Conservation (phyloP, 768 basidiomycete species). For the Kwoniella sp. region DNA sequence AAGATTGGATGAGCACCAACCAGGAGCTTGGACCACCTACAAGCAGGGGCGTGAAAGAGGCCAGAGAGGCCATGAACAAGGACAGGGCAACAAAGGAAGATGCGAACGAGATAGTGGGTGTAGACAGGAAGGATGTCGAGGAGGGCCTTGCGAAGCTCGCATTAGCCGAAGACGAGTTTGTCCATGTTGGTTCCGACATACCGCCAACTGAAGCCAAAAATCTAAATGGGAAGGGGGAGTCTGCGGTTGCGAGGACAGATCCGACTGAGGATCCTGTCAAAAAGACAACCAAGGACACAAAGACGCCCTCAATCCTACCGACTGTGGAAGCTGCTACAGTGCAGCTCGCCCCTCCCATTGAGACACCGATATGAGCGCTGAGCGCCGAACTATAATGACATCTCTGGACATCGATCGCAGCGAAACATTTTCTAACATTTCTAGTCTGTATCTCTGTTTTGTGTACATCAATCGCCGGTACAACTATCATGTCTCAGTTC, state of each 20-base stretch:
- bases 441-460: not conserved
- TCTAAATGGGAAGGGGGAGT: too few species aligned
- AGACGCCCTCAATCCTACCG: not conserved
- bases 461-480: not conserved
- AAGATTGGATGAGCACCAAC: constrained; percentile 35
- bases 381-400: not conserved
- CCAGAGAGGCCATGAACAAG: not conserved
- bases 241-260: too few species aligned
- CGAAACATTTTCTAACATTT: not conserved
- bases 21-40: constrained; percentile 2
- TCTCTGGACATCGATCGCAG: not conserved
- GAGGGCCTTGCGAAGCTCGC: not conserved
- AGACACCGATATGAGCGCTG: not conserved
- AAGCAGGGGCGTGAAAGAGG: constrained; percentile 7
- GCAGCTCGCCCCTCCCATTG: not conserved
- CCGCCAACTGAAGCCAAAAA: too few species aligned
- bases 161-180: not conserved
- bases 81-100: not conserved
- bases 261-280: not conserved
- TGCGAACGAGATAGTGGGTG: not conserved
- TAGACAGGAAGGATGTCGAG: not conserved
- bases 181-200: not conserved
- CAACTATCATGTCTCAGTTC: too few species aligned
- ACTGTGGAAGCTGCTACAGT: not conserved
- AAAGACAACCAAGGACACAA: not conserved